Evolutionary conservation across 2,329 filamentous ascomycete species (phyloP).

Genomic region (Aureobasidium melanogenum): DNA sequence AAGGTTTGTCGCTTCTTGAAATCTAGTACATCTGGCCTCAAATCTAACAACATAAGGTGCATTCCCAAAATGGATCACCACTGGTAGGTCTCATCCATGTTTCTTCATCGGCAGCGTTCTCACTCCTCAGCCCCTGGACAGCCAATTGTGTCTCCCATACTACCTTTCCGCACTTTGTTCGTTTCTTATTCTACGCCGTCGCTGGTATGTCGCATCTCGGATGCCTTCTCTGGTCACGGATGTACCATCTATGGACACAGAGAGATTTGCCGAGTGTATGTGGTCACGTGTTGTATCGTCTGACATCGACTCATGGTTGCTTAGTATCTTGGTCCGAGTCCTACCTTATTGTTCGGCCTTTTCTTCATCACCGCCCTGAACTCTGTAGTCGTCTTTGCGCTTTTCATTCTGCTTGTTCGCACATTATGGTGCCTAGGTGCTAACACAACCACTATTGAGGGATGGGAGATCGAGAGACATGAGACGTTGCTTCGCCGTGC

Average conservation of each 20-base stretch:
- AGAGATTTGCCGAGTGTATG: constrained; percentile 58
- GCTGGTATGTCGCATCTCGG: constrained; percentile 53
- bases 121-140: constrained; percentile 14
- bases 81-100: constrained; percentile 64
- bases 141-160: constrained; percentile 72
- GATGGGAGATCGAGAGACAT: constrained; percentile 54
- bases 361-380: constrained; percentile 52
- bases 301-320: neutral
- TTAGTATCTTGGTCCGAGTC: constrained; percentile 61
- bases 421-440: constrained; percentile 53
- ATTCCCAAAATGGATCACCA: constrained; percentile 80
- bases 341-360: constrained; percentile 51
- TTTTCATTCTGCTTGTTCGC: constrained; percentile 57
- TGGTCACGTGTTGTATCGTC: constrained; percentile 4
- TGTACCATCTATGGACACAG: constrained; percentile 52
- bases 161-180: constrained; percentile 73
- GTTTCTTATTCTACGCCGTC: constrained; percentile 65
- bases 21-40: neutral
- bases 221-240: constrained; percentile 52
- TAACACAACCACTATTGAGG: constrained; percentile 74
- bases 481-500: constrained; percentile 37
- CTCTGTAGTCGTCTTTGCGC: constrained; percentile 50
- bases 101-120: neutral
- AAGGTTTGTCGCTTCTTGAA: constrained; percentile 36
- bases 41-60: constrained; percentile 26